These are phyloP conservation scores for Wickerhamiella hasegawae DNA, from an alignment of 805 yeast genomes.

Conservation along the genomic window DNA sequence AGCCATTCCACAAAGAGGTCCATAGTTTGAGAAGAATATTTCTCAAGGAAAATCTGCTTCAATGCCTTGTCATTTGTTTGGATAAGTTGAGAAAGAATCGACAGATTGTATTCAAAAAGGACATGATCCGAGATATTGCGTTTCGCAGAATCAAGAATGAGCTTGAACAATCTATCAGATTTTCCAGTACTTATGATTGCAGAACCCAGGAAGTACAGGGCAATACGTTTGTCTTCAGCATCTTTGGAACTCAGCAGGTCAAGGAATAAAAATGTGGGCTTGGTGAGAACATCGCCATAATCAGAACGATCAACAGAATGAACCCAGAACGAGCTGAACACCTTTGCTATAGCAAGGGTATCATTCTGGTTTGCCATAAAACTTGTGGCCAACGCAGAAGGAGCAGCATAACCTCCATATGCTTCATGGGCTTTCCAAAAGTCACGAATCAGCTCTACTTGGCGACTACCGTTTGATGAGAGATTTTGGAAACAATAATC, in stretches of 20 bases:
- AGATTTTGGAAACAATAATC: slow-evolving; percentile 14
- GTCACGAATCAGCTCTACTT: slow-evolving; percentile 53
- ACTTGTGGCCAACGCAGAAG: slow-evolving; percentile 52
- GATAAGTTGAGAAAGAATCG: background rate
- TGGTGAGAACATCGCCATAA: slow-evolving; percentile 31
- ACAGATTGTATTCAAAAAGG: background rate
- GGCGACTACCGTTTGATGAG: slow-evolving; percentile 35
- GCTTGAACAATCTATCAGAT: slow-evolving; percentile 25
- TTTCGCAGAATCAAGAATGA: slow-evolving; percentile 28
- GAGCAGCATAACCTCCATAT: slow-evolving; percentile 39
- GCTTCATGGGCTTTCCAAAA: slow-evolving; percentile 43
- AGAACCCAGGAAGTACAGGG: slow-evolving; percentile 3
- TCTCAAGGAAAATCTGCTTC: background rate
- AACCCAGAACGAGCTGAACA: slow-evolving; percentile 57
- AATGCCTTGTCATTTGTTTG: background rate
- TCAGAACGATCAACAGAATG: slow-evolving; percentile 40
- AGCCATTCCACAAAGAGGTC: background rate
- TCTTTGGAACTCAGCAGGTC: slow-evolving; percentile 30
- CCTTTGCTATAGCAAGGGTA: slow-evolving; percentile 28
- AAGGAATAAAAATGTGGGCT: slow-evolving; percentile 51
- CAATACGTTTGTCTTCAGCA: slow-evolving; percentile 1
- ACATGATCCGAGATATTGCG: background rate
- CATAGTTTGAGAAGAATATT: background rate
- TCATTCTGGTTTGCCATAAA: slow-evolving; percentile 26
- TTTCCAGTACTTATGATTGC: slow-evolving; percentile 28